Percentiles rank a stretch among this genome's conserved stretches.
phyloP scores from a whole-genome alignment of 345 rosid genomes.

The Melastoma malabathricum region DNA sequence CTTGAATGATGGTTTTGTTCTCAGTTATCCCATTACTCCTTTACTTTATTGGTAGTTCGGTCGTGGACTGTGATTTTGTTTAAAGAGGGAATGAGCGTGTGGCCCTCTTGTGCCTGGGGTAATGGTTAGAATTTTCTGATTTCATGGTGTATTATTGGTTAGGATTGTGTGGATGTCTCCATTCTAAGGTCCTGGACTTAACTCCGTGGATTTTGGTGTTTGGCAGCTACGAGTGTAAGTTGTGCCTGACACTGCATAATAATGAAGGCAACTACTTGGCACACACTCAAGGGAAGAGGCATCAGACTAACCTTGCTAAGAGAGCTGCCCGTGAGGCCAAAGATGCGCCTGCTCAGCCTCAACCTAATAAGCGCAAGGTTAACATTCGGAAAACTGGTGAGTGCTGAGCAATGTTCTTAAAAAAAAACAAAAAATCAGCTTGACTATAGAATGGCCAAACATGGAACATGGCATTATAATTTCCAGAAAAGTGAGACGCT shows the following conservation, averaged over 20 bases:
- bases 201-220: conserved; percentile 2
- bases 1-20: too few relatives aligned
- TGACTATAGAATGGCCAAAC: not conserved
- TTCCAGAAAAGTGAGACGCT: too few relatives aligned
- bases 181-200: too few relatives aligned
- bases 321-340: conserved; percentile 95
- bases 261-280: conserved; percentile 99
- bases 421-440: not conserved
- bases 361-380: conserved; percentile 87
- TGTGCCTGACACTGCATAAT: conserved; percentile 91
- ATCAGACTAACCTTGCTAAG: conserved; percentile 93
- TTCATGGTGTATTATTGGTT: not conserved
- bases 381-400: conserved; percentile 64
- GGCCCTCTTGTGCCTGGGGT: too few relatives aligned
- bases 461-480: too few relatives aligned
- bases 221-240: conserved; percentile 91
- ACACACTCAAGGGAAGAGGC: conserved; percentile 94
- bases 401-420: not conserved
- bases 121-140: not conserved
- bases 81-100: too few relatives aligned
- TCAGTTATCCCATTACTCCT: too few relatives aligned
- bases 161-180: too few relatives aligned
- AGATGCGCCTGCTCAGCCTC: conserved; percentile 84
- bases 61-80: not conserved
- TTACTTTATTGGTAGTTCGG: too few relatives aligned